Evolutionary conservation across 441 rosid species (phyloP).

Genomic region (Brassica balearica): DNA sequence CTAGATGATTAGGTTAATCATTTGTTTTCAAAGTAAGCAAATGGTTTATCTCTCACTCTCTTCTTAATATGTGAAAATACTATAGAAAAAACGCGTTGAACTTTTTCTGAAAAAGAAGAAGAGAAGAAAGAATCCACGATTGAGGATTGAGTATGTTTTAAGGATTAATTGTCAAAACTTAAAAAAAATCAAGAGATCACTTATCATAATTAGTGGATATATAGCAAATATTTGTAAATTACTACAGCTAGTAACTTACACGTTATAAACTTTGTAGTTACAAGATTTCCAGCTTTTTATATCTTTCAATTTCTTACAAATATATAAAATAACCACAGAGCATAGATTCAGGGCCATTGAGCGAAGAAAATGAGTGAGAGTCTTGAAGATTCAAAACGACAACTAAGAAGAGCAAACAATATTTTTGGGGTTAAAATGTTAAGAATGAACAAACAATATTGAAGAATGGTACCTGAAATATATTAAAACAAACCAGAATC

Average conservation of each 20-base stretch:
- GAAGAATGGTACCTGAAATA: conserved; percentile 22
- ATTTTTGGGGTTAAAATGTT: no score
- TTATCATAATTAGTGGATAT: conserved; percentile 26
- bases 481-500: conserved; percentile 1
- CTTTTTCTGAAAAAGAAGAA: conserved; percentile 14
- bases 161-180: conserved; percentile 23
- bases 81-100: not conserved
- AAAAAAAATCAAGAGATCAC: conserved; percentile 11
- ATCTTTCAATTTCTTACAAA: no score
- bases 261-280: no score
- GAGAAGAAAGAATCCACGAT: not conserved
- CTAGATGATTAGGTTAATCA: conserved; percentile 1
- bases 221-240: conserved; percentile 20
- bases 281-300: no score
- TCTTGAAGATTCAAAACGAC: no score
- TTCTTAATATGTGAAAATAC: not conserved
- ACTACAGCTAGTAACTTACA: not conserved
- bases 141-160: conserved; percentile 19
- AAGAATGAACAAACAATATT: not conserved
- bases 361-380: no score
- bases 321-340: no score
- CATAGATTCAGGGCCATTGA: no score
- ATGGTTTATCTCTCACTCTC: not conserved
- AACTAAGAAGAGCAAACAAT: no score
- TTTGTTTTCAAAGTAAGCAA: conserved; percentile 35